phyloP scores from a whole-genome alignment of 2,329 filamentous ascomycete genomes.

The Akanthomyces dipterigenus region DNA sequence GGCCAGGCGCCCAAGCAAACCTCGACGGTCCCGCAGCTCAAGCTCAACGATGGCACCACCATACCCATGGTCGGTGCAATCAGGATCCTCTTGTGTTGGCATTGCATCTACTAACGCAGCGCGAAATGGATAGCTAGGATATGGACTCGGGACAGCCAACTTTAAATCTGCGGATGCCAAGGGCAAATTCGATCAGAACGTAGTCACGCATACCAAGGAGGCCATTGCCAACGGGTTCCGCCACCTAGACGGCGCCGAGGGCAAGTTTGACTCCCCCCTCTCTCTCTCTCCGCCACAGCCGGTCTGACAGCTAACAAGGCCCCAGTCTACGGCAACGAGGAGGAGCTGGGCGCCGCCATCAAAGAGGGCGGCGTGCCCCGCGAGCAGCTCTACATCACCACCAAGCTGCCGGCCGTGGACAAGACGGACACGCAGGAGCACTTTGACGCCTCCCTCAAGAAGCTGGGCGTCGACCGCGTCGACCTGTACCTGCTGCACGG shows the following conservation, averaged over 20 bases:
- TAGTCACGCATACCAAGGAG: slow-evolving; percentile 43
- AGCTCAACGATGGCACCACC: slow-evolving; percentile 66
- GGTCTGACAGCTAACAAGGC: not conserved
- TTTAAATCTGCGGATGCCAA: slow-evolving; percentile 44
- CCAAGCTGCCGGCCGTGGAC: slow-evolving; percentile 43
- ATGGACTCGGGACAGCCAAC: slow-evolving; percentile 64
- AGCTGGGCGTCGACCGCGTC: slow-evolving; percentile 63
- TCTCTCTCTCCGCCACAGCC: not conserved
- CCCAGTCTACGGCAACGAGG: slow-evolving; percentile 57
- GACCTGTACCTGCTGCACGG: slow-evolving; percentile 63
- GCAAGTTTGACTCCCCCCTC: slow-evolving; percentile 26
- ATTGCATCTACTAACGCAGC: not conserved
- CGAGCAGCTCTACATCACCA: slow-evolving; percentile 61
- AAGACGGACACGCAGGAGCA: slow-evolving; percentile 39
- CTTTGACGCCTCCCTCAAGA: slow-evolving; percentile 54
- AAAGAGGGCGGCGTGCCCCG: slow-evolving; percentile 58
- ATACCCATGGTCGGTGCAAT: slow-evolving; percentile 55
- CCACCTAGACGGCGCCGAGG: slow-evolving; percentile 70
- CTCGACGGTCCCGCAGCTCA: slow-evolving; percentile 48
- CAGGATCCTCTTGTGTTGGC: slow-evolving; percentile 12
- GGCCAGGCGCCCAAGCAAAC: slow-evolving; percentile 35
- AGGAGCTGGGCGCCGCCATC: slow-evolving; percentile 66
- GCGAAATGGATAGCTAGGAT: slow-evolving; percentile 49
- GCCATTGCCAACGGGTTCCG: slow-evolving; percentile 65
- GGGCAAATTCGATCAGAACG: slow-evolving; percentile 47